These are phyloP conservation scores for Lunasporangiospora selenospora DNA, from an alignment of 192 early-diverging fungal genomes.

Conservation along the genomic window DNA sequence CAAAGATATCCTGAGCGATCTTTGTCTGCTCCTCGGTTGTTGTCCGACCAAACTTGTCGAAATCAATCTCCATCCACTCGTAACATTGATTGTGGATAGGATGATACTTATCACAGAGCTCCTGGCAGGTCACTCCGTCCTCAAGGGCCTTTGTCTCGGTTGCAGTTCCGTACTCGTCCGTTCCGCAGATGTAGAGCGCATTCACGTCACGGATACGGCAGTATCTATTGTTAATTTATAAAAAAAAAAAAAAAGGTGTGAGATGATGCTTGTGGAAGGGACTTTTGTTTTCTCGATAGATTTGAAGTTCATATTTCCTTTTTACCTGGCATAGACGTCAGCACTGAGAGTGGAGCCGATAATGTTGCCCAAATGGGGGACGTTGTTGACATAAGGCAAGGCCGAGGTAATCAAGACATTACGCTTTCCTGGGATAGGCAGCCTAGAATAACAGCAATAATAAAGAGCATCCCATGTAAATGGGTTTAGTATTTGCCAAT, in stretches of 20 bases:
- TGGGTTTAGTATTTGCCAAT: too few relatives aligned
- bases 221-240: slow-evolving; percentile 62
- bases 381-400: slow-evolving; percentile 98
- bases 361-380: slow-evolving; percentile 99
- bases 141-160: slow-evolving; percentile 98
- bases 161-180: slow-evolving; percentile 99
- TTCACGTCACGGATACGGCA: slow-evolving; percentile 90
- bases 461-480: too few relatives aligned
- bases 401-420: slow-evolving; percentile 97
- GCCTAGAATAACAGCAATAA: too few relatives aligned
- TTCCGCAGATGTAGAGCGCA: slow-evolving; percentile 93
- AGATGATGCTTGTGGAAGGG: background rate
- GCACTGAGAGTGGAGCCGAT: slow-evolving; percentile 98
- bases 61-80: slow-evolving; percentile 94
- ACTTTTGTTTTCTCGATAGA: slow-evolving; percentile 10
- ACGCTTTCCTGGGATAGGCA: slow-evolving; percentile 69
- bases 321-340: slow-evolving; percentile 90
- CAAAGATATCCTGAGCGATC: slow-evolving; percentile 93
- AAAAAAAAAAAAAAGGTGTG: background rate
- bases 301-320: background rate
- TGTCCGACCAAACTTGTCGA: slow-evolving; percentile 97
- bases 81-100: slow-evolving; percentile 86
- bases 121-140: slow-evolving; percentile 88
- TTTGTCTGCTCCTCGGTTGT: slow-evolving; percentile 90
- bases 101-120: slow-evolving; percentile 97